Conservation (phyloP, 495 filamentous ascomycete species). For the Chaetomium cochliodes region DNA sequence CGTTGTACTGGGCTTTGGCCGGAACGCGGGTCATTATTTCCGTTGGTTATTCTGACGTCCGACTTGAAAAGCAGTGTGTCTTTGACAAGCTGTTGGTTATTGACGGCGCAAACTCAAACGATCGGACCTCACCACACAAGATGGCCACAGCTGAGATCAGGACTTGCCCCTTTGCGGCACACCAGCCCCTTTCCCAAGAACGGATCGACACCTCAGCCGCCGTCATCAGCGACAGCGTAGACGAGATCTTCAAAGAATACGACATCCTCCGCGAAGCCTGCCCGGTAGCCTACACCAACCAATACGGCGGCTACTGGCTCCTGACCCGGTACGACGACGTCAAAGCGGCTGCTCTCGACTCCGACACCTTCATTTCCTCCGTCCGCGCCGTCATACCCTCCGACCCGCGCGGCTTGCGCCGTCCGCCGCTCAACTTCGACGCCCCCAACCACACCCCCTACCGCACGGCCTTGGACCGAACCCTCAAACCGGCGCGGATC, state of each 20-base stretch:
- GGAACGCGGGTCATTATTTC: too few species aligned
- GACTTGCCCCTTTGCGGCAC: background rate
- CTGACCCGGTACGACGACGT: slow-evolving; percentile 7
- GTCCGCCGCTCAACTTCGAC: slow-evolving; percentile 9
- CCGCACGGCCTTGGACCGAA: slow-evolving; percentile 3
- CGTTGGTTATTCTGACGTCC: too few species aligned
- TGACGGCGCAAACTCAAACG: too few species aligned
- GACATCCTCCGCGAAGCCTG: slow-evolving; percentile 2
- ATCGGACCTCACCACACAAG: too few species aligned
- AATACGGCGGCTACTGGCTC: slow-evolving; percentile 8
- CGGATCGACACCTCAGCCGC: slow-evolving; percentile 2
- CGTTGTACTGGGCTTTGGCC: too few species aligned
- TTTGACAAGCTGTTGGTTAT: too few species aligned
- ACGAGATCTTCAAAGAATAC: background rate
- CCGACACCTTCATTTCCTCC: slow-evolving; percentile 7
- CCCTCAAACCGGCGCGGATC: slow-evolving; percentile 6
- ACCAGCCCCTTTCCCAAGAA: background rate
- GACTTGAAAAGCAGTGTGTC: too few species aligned
- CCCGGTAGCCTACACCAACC: slow-evolving; percentile 2
- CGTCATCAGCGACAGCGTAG: slow-evolving; percentile 3
- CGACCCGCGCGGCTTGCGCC: slow-evolving; percentile 9
- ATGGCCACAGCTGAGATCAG: background rate
- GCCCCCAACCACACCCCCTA: slow-evolving; percentile 9
- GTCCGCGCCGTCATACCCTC: slow-evolving; percentile 6
- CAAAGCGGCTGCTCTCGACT: slow-evolving; percentile 11